These are phyloP conservation scores for Mycena floridula DNA, from an alignment of 768 basidiomycete species.

Conservation along the genomic window DNA sequence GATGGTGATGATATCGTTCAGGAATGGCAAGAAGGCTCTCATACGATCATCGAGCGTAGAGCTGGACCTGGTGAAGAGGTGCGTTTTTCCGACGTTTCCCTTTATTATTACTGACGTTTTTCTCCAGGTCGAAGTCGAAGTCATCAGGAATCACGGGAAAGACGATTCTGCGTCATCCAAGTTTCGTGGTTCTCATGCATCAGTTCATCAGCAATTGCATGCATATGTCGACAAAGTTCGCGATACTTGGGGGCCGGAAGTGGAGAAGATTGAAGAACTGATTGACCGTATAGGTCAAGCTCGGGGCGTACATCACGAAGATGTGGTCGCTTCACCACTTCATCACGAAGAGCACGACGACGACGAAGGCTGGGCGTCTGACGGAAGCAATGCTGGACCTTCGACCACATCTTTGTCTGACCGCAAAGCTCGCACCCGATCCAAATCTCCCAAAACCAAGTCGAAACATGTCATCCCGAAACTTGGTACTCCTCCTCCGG, in stretches of 20 bases:
- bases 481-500: background rate
- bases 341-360: constrained; percentile 32
- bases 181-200: constrained; percentile 15
- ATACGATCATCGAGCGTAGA: constrained; percentile 59
- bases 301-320: constrained; percentile 3
- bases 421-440: constrained; percentile 1
- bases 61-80: constrained; percentile 62
- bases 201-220: constrained; percentile 22
- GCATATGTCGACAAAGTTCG: constrained; percentile 21
- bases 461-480: background rate
- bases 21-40: constrained; percentile 71
- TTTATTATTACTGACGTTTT: background rate
- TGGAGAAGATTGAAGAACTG: constrained; percentile 11
- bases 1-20: constrained; percentile 35
- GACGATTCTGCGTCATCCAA: constrained; percentile 9
- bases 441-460: constrained; percentile 3
- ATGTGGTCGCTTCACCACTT: constrained; percentile 3
- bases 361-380: constrained; percentile 64
- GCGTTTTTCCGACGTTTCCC: constrained; percentile 12
- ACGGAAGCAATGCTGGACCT: constrained; percentile 31
- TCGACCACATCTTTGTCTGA: background rate
- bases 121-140: constrained; percentile 65
- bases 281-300: constrained; percentile 6
- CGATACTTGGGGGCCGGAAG: constrained; percentile 19
- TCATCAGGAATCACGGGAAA: constrained; percentile 39